Conservation (phyloP, 2,329 filamentous ascomycete species). For the Trichoderma koningiopsis region DNA sequence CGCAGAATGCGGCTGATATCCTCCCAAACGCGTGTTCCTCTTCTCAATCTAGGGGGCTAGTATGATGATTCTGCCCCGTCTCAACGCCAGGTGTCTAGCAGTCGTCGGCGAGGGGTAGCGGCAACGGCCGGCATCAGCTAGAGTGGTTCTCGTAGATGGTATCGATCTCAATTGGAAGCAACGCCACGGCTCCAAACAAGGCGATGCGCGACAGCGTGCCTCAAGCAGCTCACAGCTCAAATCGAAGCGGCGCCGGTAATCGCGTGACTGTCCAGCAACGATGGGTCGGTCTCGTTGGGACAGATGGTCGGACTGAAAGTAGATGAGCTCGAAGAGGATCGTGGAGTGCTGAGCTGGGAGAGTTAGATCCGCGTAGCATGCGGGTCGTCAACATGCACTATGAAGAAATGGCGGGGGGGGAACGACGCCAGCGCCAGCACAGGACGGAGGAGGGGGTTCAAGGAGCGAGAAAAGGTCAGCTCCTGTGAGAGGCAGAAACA, state of each 20-base stretch:
- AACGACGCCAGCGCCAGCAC: conserved; percentile 4
- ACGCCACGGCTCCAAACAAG: conserved; percentile 21
- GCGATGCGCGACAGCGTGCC: conserved; percentile 29
- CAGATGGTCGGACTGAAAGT: conserved; percentile 22
- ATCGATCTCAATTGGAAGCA: conserved; percentile 36
- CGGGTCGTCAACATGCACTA: conserved; percentile 23
- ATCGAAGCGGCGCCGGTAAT: conserved; percentile 31
- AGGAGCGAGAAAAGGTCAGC: not conserved
- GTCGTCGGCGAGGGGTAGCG: conserved; percentile 37
- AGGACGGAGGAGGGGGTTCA: conserved; percentile 5
- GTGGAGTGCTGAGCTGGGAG: conserved; percentile 35
- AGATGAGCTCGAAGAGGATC: conserved; percentile 34
- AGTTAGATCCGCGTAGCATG: conserved; percentile 28
- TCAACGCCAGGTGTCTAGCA: conserved; percentile 40
- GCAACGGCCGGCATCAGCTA: conserved; percentile 45
- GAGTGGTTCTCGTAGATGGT: conserved; percentile 26
- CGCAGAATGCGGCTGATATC: conserved; percentile 33
- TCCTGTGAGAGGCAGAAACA: conserved; percentile 1
- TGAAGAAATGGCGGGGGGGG: not conserved
- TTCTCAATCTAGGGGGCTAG: conserved; percentile 34
- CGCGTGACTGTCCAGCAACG: conserved; percentile 35
- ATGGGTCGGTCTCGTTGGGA: conserved; percentile 22
- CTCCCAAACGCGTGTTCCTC: conserved; percentile 26
- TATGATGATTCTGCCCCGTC: conserved; percentile 30
- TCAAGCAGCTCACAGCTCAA: conserved; percentile 28